Percentiles rank a stretch among this genome's conserved stretches.
Conservation (phyloP, 169 alveolate species). For the Eimeria necatrix region DNA sequence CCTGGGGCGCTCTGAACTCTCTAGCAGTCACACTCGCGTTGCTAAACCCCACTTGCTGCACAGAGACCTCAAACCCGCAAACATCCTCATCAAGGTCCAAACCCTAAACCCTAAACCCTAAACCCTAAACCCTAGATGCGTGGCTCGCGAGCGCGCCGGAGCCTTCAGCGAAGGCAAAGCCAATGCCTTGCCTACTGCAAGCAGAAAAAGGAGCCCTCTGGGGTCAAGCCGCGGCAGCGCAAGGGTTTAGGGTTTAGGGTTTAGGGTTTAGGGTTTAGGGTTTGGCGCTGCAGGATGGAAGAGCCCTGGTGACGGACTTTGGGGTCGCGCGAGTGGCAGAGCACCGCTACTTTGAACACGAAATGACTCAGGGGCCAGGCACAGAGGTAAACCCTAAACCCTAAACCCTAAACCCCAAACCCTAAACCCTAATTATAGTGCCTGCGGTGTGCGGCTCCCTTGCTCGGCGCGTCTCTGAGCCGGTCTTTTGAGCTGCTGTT, state of each 20-base stretch:
- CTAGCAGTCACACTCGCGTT: too few relatives aligned
- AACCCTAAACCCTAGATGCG: too few relatives aligned
- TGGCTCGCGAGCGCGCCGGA: too few relatives aligned
- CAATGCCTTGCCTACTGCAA: too few relatives aligned
- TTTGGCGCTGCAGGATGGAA: conserved; percentile 53
- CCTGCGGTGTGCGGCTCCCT: too few relatives aligned
- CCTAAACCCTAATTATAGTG: too few relatives aligned
- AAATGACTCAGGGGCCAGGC: conserved; percentile 77
- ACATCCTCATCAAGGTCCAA: conserved; percentile 79
- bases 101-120: background rate
- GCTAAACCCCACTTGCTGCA: conserved; percentile 79
- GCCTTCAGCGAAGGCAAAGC: too few relatives aligned
- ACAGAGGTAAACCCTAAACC: conserved; percentile 70
- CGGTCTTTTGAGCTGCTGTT: too few relatives aligned
- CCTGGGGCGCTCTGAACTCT: too few relatives aligned
- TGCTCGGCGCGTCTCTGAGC: too few relatives aligned
- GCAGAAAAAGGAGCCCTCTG: too few relatives aligned
- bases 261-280: conserved; percentile 59
- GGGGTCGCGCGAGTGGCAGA: conserved; percentile 78
- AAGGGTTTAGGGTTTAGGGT: conserved; percentile 33
- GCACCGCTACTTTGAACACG: conserved; percentile 59
- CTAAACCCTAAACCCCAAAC: conserved; percentile 37
- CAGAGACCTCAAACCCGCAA: conserved; percentile 81
- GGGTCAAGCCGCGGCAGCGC: too few relatives aligned
- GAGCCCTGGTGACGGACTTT: conserved; percentile 79